These are phyloP conservation scores for Podila verticillata DNA, from an alignment of 192 early-diverging fungal species.

Conservation along the genomic window DNA sequence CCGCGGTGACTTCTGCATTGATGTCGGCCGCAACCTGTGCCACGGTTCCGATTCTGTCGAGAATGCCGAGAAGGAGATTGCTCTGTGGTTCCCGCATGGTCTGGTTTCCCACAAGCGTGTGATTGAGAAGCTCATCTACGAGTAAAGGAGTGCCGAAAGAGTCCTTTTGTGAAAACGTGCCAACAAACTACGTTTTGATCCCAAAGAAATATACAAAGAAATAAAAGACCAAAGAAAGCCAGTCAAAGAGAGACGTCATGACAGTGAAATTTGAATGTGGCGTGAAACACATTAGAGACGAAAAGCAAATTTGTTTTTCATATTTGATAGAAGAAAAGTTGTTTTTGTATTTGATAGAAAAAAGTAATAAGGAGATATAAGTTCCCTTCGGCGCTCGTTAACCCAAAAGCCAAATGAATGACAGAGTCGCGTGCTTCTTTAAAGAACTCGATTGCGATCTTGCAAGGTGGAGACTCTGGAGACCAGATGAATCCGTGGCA, in stretches of 20 bases:
- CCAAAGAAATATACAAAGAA: no score
- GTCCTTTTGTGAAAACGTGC: not conserved
- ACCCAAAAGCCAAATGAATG: slow-evolving; percentile 49
- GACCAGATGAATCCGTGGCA: slow-evolving; percentile 39
- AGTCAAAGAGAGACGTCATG: not conserved
- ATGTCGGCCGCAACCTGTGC: slow-evolving; percentile 84
- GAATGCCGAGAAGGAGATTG: slow-evolving; percentile 82
- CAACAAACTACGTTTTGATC: no score
- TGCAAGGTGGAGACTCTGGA: slow-evolving; percentile 47
- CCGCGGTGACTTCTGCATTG: slow-evolving; percentile 70
- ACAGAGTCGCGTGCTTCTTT: slow-evolving; percentile 50
- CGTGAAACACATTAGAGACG: no score
- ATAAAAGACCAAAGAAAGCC: no score
- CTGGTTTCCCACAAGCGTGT: slow-evolving; percentile 34
- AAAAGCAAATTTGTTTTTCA: no score
- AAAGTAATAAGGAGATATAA: slow-evolving; percentile 20
- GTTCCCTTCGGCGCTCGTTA: slow-evolving; percentile 50
- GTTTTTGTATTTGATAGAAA: slow-evolving; percentile 8
- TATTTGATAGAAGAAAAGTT: not conserved
- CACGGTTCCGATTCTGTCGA: slow-evolving; percentile 91
- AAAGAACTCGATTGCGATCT: slow-evolving; percentile 37
- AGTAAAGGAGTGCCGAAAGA: slow-evolving; percentile 18
- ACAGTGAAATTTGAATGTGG: not conserved
- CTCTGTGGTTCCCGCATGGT: slow-evolving; percentile 74
- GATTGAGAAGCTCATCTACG: slow-evolving; percentile 52